A percentile compares a stretch with the other conserved stretches of the same genome.
These are phyloP conservation scores for Didymella segeticola DNA, from an alignment of 2,329 filamentous ascomycete genomes.

Conservation along the genomic window DNA sequence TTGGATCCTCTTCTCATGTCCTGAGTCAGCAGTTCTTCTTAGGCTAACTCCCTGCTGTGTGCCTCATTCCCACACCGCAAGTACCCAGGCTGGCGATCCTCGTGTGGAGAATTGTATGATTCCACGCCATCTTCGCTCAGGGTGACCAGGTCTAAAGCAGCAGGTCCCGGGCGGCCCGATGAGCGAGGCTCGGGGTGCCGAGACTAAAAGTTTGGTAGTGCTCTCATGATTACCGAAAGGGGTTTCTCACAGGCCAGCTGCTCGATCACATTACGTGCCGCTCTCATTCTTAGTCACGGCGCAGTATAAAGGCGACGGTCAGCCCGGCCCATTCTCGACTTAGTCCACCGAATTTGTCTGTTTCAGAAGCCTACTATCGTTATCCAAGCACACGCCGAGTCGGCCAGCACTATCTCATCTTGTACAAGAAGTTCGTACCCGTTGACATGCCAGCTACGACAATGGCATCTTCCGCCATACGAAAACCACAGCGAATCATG, in stretches of 20 bases:
- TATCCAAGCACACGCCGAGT: neutral
- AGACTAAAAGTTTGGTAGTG: slow-evolving; percentile 10
- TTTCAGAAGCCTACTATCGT: too few relatives aligned
- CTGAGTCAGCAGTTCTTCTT: slow-evolving; percentile 5
- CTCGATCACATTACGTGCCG: slow-evolving; percentile 10
- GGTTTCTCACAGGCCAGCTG: slow-evolving; percentile 6
- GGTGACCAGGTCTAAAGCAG: slow-evolving; percentile 3
- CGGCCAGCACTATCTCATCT: neutral
- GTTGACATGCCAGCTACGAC: slow-evolving; percentile 7
- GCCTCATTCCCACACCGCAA: slow-evolving; percentile 18
- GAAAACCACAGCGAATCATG: slow-evolving; percentile 15
- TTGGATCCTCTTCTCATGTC: slow-evolving; percentile 2
- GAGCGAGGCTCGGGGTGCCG: slow-evolving; percentile 13
- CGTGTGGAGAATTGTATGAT: neutral
- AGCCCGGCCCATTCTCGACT: neutral
- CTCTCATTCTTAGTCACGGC: neutral
- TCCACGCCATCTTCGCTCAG: neutral
- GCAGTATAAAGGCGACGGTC: slow-evolving; percentile 8
- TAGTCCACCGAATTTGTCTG: neutral
- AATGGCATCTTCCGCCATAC: slow-evolving; percentile 12
- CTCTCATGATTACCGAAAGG: slow-evolving; percentile 4
- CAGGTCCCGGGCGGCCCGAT: slow-evolving; percentile 14
- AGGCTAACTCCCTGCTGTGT: slow-evolving; percentile 8
- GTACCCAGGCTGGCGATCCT: slow-evolving; percentile 1
- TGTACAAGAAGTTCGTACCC: neutral